A percentile compares a stretch with the other conserved stretches of the same genome.
Conservation (phyloP, 345 rosid species). For the Euphorbia pulcherrima region DNA sequence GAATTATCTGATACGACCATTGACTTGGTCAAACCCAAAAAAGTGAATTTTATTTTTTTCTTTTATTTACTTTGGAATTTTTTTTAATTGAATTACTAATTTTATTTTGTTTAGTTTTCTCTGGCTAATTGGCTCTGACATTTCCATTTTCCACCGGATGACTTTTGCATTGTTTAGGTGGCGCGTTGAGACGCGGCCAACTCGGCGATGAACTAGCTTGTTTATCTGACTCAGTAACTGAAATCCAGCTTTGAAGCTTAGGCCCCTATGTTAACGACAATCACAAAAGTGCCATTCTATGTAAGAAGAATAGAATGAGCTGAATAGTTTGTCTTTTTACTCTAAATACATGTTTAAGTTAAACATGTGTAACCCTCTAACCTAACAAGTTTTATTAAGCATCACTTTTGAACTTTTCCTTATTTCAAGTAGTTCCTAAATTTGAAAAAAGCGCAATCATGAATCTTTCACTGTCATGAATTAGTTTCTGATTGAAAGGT, state of each 20-base stretch:
- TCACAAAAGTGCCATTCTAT: background rate
- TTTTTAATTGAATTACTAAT: background rate
- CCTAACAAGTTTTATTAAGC: too few relatives aligned
- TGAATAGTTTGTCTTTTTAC: too few relatives aligned
- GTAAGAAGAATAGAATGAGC: background rate
- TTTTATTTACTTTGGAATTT: background rate
- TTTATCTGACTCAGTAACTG: background rate
- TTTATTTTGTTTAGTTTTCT: background rate
- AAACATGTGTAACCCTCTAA: too few relatives aligned
- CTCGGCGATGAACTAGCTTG: background rate
- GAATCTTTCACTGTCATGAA: too few relatives aligned
- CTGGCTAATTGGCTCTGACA: background rate
- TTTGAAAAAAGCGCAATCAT: too few relatives aligned
- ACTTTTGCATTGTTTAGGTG: background rate
- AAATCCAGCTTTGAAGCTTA: background rate
- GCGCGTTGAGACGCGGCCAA: slow-evolving; percentile 7
- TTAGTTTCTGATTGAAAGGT: too few relatives aligned
- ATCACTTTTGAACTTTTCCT: too few relatives aligned
- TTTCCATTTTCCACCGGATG: background rate
- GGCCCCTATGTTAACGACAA: background rate
- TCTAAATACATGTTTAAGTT: too few relatives aligned
- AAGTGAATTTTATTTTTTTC: background rate
- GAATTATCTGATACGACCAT: background rate
- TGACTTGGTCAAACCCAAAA: slow-evolving; percentile 13
- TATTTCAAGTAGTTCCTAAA: too few relatives aligned